A percentile compares a stretch with the other conserved stretches of the same genome.
Conservation (phyloP, 192 early-diverging fungal genomes). For the Backusella tuberculispora region DNA sequence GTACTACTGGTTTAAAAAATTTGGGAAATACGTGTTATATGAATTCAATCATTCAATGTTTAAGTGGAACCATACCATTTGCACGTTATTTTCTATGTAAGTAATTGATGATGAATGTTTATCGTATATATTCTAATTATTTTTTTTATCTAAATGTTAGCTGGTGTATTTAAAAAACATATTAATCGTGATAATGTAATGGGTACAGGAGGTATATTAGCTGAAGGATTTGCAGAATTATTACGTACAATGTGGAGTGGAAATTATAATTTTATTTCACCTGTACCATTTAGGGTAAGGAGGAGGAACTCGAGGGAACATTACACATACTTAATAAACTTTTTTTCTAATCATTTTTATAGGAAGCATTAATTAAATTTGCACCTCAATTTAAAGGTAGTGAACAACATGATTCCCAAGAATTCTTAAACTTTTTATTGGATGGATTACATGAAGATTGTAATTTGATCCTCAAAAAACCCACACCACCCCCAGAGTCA, state of each 20-base stretch:
- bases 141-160: slow-evolving; percentile 33
- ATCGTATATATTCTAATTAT: too few relatives aligned
- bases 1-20: slow-evolving; percentile 76
- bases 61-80: slow-evolving; percentile 71
- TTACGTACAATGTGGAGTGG: slow-evolving; percentile 85
- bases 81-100: slow-evolving; percentile 66
- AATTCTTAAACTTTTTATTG: slow-evolving; percentile 89
- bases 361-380: slow-evolving; percentile 69
- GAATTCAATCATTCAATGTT: slow-evolving; percentile 84
- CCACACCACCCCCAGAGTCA: slow-evolving; percentile 43
- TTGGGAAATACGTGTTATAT: slow-evolving; percentile 88
- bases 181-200: slow-evolving; percentile 71
- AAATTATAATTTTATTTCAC: slow-evolving; percentile 76
- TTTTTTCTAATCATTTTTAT: too few relatives aligned
- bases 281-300: slow-evolving; percentile 71
- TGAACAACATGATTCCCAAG: slow-evolving; percentile 97
- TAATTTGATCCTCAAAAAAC: slow-evolving; percentile 61
- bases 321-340: too few relatives aligned
- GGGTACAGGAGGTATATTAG: slow-evolving; percentile 74
- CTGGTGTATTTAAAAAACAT: slow-evolving; percentile 62
- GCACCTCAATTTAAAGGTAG: slow-evolving; percentile 83
- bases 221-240: slow-evolving; percentile 77
- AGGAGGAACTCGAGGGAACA: background rate
- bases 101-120: background rate
- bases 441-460: slow-evolving; percentile 93